phyloP scores from a whole-genome alignment of 176 grass and related monocot species.

The Thalia dealbata region DNA sequence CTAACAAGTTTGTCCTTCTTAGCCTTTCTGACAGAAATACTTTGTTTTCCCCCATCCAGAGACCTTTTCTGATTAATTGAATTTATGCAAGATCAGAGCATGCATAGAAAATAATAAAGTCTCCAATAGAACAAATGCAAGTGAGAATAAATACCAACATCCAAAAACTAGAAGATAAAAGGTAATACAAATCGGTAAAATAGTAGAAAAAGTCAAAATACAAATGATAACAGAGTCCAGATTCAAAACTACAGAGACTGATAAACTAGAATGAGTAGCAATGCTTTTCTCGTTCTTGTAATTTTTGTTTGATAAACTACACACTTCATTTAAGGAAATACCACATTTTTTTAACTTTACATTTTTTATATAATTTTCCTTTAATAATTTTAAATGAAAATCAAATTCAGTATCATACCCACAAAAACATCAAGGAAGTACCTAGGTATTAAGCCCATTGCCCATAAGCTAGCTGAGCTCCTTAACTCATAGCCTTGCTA shows the following conservation, averaged over 20 bases:
- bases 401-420: neutral
- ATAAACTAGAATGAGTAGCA: neutral
- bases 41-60: constrained; percentile 63
- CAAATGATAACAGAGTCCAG: neutral
- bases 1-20: constrained; percentile 85
- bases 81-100: neutral
- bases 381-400: neutral
- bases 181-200: neutral
- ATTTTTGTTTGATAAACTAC: neutral
- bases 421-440: no score
- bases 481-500: neutral
- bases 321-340: neutral
- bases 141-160: neutral
- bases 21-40: constrained; percentile 53
- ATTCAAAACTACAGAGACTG: neutral
- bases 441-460: no score
- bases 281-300: neutral
- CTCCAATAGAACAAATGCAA: neutral
- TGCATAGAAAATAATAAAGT: neutral
- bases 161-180: neutral
- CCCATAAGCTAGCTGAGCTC: no score
- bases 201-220: neutral
- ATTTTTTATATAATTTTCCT: no score
- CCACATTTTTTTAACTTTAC: neutral
- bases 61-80: constrained; percentile 50